These are phyloP conservation scores for Mrakia gelida DNA, from an alignment of 768 basidiomycete species.

Conservation along the genomic window DNA sequence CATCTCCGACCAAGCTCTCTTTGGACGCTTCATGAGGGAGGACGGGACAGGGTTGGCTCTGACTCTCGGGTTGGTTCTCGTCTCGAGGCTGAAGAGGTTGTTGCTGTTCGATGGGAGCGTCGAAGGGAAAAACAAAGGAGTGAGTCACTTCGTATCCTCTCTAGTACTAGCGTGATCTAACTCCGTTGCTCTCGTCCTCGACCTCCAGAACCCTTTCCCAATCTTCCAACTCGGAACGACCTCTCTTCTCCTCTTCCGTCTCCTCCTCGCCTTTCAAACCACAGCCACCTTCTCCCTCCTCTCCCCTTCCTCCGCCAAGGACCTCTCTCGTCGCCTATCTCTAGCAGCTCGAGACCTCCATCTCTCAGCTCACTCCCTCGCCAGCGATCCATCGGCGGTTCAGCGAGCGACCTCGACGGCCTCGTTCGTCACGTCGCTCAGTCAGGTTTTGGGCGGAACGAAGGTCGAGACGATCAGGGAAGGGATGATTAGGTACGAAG, in stretches of 20 bases:
- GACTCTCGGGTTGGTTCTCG: neutral
- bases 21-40: neutral
- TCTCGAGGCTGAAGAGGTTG: neutral
- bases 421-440: neutral
- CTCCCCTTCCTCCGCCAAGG: neutral
- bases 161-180: too few species aligned
- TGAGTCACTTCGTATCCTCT: neutral
- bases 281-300: neutral
- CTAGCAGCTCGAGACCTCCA: neutral
- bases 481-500: neutral
- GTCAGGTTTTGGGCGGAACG: neutral
- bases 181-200: too few species aligned
- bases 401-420: neutral
- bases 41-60: neutral
- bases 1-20: neutral
- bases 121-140: neutral
- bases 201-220: neutral
- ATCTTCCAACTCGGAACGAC: neutral
- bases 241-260: neutral
- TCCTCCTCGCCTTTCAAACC: neutral
- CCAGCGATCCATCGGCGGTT: neutral
- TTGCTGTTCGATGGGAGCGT: neutral
- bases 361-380: neutral
- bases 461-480: too few species aligned
- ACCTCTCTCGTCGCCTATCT: neutral